Evolutionary conservation across 2,329 filamentous ascomycete genomes (phyloP), one percentile per base, ranked within the genome.

Genomic region (Penicillium psychrosexuale): DNA sequence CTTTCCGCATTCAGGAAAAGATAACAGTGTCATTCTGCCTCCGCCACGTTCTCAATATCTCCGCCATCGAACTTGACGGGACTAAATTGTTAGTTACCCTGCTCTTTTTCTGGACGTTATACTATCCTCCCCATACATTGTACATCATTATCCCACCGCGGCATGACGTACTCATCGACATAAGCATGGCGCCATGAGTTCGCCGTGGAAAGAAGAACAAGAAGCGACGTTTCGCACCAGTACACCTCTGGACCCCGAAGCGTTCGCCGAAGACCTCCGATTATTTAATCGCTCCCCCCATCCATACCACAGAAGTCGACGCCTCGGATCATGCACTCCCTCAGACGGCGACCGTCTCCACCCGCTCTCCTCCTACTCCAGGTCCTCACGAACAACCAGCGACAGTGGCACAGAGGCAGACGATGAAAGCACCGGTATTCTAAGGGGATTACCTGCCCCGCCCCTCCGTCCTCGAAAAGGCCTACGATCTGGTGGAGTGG

Each of bases 401-500:
- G 92, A 96, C 63, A 96, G 91, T 70, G 93, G 93, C 24, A 96
- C 92, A 17, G 93, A 97, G 70, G 93, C 93, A 37, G 93, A 97
- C 66, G 93, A 97, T 75, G 93, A 97, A 72, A 89, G 92, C 60
- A 80, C 79, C 40, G 72, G 76, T 5, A 87, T 93, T 63, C 79
- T 96, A 53, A 94, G 88, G 70, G 89, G 91, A 0, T 77, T 97
- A 22, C 92, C 93, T 1, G 90, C 92, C 3, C 89, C 92, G 2
- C 87, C 82, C n/a, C 64, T 81, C 8, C 82, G 85, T 57, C 80
- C 84, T 31, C 87, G 89, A 69, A 97, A 96, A 75, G 92, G 91
- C 8, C 73, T 96, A 83, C 55, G 85, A 81, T 64, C 69, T 66
- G 65, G 62, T 17, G 59, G 57, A 40, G 65, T 66, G 46, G 56